phyloP scores from a whole-genome alignment of 805 yeast genomes.

The Yamadazyma insecticola region DNA sequence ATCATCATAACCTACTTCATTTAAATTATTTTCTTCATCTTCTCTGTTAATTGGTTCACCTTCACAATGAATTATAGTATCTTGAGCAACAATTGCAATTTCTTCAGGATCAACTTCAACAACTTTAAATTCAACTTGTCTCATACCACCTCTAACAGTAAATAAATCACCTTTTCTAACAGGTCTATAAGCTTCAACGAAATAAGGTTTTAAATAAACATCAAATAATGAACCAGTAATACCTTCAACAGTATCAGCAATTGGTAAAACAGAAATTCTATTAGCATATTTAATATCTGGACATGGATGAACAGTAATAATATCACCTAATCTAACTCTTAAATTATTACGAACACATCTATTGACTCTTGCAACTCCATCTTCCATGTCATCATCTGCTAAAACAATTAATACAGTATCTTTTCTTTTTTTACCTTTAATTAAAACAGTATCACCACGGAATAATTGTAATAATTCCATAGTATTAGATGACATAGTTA shows the following conservation, averaged over 20 bases:
- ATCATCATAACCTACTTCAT: conserved; percentile 97
- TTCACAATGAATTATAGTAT: conserved; percentile 95
- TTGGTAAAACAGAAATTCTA: conserved; percentile 91
- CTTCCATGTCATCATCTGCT: conserved; percentile 95
- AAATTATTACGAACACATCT: conserved; percentile 95
- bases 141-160: conserved; percentile 97
- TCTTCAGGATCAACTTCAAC: conserved; percentile 98
- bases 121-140: conserved; percentile 98
- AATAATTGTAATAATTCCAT: conserved; percentile 93
- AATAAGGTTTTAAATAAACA: conserved; percentile 94
- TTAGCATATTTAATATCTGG: conserved; percentile 97
- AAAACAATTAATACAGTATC: conserved; percentile 95
- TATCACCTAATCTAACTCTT: conserved; percentile 90
- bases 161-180: conserved; percentile 97
- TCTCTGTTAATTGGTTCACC: conserved; percentile 98
- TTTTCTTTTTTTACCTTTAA: conserved; percentile 96
- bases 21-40: conserved; percentile 94
- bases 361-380: conserved; percentile 90
- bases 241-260: conserved; percentile 98
- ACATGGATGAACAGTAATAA: conserved; percentile 87
- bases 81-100: conserved; percentile 97
- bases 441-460: conserved; percentile 96
- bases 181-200: conserved; percentile 98
- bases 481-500: conserved; percentile 90
- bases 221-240: conserved; percentile 95